Conservation (phyloP, 495 filamentous ascomycete genomes). For the Penicillium verhagenii region DNA sequence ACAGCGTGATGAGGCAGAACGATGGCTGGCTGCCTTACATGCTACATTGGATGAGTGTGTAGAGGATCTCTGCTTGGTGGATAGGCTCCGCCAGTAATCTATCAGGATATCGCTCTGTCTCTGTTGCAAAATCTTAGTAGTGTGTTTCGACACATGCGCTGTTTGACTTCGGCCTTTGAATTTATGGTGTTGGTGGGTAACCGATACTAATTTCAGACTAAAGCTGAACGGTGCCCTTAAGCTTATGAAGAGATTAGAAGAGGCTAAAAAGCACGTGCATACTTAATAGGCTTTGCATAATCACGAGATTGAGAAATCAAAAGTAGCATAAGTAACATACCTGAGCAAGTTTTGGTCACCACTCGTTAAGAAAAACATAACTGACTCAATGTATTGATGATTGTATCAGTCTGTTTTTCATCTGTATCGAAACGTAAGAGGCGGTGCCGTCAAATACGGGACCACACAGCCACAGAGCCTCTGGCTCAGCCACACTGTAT, state of each 20-base stretch:
- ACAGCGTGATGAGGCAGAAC: too few relatives aligned
- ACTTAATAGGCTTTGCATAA: not conserved
- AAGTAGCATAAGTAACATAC: not conserved
- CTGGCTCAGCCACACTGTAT: not conserved
- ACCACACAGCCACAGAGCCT: not conserved
- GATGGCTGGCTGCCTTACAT: too few relatives aligned
- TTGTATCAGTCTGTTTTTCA: not conserved
- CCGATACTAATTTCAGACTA: not conserved
- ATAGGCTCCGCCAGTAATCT: too few relatives aligned
- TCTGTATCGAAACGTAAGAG: not conserved
- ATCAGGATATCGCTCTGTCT: too few relatives aligned
- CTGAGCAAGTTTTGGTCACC: not conserved
- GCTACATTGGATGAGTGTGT: too few relatives aligned
- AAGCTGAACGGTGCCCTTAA: not conserved
- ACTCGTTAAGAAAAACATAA: not conserved
- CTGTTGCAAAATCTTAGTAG: too few relatives aligned
- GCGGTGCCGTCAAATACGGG: not conserved
- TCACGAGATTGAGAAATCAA: not conserved
- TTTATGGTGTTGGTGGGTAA: not conserved
- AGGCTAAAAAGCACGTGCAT: too few relatives aligned
- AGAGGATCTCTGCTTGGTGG: too few relatives aligned
- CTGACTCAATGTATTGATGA: not conserved
- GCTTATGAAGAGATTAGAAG: not conserved
- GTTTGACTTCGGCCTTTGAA: too few relatives aligned
- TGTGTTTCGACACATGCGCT: too few relatives aligned